Evolutionary conservation across 2,329 filamentous ascomycete species (phyloP).

Genomic region (Nigrograna mackinnonii): DNA sequence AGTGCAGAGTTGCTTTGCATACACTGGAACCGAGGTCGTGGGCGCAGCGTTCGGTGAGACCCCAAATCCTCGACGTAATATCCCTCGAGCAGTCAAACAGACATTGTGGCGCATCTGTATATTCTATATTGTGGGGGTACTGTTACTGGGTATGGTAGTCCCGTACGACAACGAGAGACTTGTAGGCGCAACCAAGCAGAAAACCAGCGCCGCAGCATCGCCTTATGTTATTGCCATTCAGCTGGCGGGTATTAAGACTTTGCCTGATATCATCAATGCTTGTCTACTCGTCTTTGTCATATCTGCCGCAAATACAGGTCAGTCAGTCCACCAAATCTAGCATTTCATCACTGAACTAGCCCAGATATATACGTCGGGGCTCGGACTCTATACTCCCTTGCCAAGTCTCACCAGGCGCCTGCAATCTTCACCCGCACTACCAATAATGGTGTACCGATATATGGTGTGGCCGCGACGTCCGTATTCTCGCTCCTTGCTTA

Average conservation of each 20-base stretch:
- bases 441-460: constrained; percentile 46
- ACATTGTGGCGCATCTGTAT: constrained; percentile 59
- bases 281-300: constrained; percentile 73
- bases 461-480: constrained; percentile 41
- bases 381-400: constrained; percentile 54
- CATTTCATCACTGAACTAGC: background rate
- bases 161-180: constrained; percentile 57
- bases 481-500: constrained; percentile 52
- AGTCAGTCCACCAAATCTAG: background rate
- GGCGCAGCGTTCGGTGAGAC: constrained; percentile 38
- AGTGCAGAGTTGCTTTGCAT: constrained; percentile 53
- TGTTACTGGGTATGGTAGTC: constrained; percentile 64
- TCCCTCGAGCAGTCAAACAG: constrained; percentile 57
- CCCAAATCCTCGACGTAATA: constrained; percentile 41
- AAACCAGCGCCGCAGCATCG: constrained; percentile 37
- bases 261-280: constrained; percentile 76
- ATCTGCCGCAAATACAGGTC: constrained; percentile 68
- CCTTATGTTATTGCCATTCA: constrained; percentile 68
- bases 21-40: constrained; percentile 38
- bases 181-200: constrained; percentile 42
- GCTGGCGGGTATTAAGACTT: constrained; percentile 66
- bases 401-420: constrained; percentile 56
- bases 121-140: constrained; percentile 57
- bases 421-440: constrained; percentile 53
- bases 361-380: constrained; percentile 14